Evolutionary conservation across 306 rosid species (phyloP).

Genomic region (Cucurbita moschata): DNA sequence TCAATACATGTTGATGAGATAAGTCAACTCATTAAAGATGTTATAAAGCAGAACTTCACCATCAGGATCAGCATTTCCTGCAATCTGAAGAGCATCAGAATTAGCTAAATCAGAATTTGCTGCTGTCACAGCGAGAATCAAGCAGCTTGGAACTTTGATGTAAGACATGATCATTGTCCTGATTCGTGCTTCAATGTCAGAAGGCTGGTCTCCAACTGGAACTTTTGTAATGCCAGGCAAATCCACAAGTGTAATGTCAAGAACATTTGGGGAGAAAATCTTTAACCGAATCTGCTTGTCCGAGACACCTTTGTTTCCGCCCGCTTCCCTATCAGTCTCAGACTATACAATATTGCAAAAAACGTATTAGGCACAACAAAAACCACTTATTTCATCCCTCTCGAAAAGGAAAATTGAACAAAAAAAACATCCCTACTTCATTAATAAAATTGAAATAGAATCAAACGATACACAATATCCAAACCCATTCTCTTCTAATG

Average conservation of each 20-base stretch:
- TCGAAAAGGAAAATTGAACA: neutral
- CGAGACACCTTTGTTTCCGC: constrained; percentile 22
- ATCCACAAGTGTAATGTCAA: constrained; percentile 28
- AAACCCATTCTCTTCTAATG: neutral
- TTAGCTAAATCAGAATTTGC: constrained; percentile 32
- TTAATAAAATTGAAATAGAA: neutral
- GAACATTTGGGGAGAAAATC: constrained; percentile 24
- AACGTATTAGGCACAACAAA: neutral
- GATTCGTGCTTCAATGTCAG: constrained; percentile 23
- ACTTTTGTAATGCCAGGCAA: constrained; percentile 29
- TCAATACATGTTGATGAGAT: neutral
- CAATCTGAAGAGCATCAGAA: constrained; percentile 30
- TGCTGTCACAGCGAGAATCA: constrained; percentile 26
- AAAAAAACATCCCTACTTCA: neutral
- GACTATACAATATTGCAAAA: constrained; percentile 5
- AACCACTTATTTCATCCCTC: neutral
- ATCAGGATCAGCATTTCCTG: constrained; percentile 25
- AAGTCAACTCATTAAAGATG: neutral
- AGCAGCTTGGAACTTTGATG: constrained; percentile 16
- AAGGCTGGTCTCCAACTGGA: constrained; percentile 34
- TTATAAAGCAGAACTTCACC: constrained; percentile 9
- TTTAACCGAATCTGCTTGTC: constrained; percentile 24
- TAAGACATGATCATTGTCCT: constrained; percentile 24
- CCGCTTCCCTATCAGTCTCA: constrained; percentile 25
- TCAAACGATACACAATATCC: neutral